Evolutionary conservation across 257 asterid species (phyloP), one percentile per base, ranked within the genome.

Genomic region (Euphrasia confusa): DNA sequence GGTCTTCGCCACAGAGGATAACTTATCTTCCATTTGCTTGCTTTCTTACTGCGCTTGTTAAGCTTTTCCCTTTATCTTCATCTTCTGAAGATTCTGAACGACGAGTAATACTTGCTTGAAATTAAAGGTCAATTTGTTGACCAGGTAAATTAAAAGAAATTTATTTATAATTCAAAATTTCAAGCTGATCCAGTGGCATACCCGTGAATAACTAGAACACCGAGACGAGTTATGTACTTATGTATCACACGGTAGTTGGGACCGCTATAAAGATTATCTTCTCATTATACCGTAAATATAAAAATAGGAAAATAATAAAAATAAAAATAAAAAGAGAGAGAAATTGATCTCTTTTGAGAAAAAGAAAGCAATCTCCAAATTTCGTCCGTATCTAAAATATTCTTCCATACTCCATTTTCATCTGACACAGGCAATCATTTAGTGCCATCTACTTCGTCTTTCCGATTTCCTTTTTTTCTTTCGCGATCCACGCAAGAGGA

Each of bases 1-100:
- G 4, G 75, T 64, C 71, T 79, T 80, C 11, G 95, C 95, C 72
- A 79, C 86, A 27, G 75, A 37, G 3, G 98, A 90, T 54, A 90
- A 71, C 71, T 82, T 85, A 64, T 65, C 72, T 70, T 81, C 95
- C 95, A 82, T 27, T 39, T 32, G 37, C 4, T 3, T 28, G 32
- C 32, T 28, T 28, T 28, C 32, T 28, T 28, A 28, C 1, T 28
- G 32, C 32, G 2, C 32, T 1, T 28, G 32, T 28, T 28, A 4
- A 28, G 32, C 32, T 28, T 28, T 28, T 3, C 32, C 32, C n/a
- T n/a, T 28, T 28, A 28, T 28, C 32, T 28, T 28, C 32, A 28
- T 28, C 4, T 4, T 1, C 33, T 21, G 24, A 30, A 30, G 4
- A 30, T 30, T 30, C 33, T 30, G 33, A 30, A 30, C 4, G 33